These are phyloP conservation scores for Zygosaccharomyces siamensis DNA, from an alignment of 805 yeast genomes.

Conservation along the genomic window DNA sequence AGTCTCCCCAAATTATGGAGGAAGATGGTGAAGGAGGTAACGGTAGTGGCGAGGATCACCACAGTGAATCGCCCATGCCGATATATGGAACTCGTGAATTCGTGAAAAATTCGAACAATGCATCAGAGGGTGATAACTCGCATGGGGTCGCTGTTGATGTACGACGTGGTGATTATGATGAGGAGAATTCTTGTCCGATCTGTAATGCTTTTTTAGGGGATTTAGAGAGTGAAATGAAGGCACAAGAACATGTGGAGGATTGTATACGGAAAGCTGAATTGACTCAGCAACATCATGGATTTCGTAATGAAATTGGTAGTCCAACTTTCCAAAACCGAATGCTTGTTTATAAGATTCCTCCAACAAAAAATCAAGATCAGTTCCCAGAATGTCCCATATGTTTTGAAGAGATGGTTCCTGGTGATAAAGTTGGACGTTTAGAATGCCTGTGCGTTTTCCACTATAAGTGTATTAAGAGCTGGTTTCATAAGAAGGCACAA, in stretches of 20 bases:
- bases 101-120: constrained; percentile 29
- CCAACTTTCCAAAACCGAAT: constrained; percentile 54
- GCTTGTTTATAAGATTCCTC: constrained; percentile 61
- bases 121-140: constrained; percentile 5
- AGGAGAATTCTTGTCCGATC: constrained; percentile 40
- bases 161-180: constrained; percentile 11
- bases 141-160: constrained; percentile 10
- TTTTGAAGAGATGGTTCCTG: constrained; percentile 79
- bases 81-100: constrained; percentile 22
- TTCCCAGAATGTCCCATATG: constrained; percentile 89
- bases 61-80: constrained; percentile 11
- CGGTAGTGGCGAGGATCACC: neutral
- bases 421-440: constrained; percentile 83
- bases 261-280: constrained; percentile 62
- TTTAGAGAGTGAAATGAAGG: constrained; percentile 26
- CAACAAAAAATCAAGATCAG: constrained; percentile 20
- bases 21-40: neutral
- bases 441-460: constrained; percentile 96
- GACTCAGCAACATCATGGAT: constrained; percentile 46
- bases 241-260: constrained; percentile 62
- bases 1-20: neutral
- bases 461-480: constrained; percentile 79
- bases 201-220: constrained; percentile 27
- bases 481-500: constrained; percentile 82
- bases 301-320: constrained; percentile 43